Percentiles rank a stretch among this genome's conserved stretches.
phyloP scores from a whole-genome alignment of 441 rosid genomes.

The Capsella rubella region DNA sequence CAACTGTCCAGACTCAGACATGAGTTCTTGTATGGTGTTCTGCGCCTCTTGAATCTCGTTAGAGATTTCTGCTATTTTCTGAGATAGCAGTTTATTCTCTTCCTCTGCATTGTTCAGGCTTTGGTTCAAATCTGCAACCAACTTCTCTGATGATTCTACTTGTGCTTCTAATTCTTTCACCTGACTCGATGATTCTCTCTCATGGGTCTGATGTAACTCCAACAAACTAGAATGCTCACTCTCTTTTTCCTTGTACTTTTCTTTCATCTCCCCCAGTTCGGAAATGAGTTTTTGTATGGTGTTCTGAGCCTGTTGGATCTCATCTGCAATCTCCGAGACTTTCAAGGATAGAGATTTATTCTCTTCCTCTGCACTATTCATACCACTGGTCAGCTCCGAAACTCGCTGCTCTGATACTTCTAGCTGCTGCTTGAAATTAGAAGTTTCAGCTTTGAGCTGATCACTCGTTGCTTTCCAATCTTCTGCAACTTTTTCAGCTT shows the following conservation, averaged over 20 bases:
- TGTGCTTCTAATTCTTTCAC: conserved; percentile 60
- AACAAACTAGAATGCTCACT: conserved; percentile 41
- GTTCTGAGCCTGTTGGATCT: conserved; percentile 58
- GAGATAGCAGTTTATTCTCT: conserved; percentile 44
- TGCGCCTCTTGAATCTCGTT: conserved; percentile 58
- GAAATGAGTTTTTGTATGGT: conserved; percentile 50
- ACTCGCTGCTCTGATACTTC: conserved; percentile 65
- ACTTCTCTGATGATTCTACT: conserved; percentile 63
- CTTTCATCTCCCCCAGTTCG: conserved; percentile 57
- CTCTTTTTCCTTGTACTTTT: conserved; percentile 47
- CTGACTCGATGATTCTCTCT: conserved; percentile 59
- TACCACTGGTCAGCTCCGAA: conserved; percentile 53
- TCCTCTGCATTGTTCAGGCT: conserved; percentile 51
- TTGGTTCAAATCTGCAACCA: conserved; percentile 56
- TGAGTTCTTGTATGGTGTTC: conserved; percentile 56
- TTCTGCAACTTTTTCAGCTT: conserved; percentile 57
- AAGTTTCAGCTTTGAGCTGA: conserved; percentile 56
- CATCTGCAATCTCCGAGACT: conserved; percentile 40
- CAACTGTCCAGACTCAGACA: conserved; percentile 52
- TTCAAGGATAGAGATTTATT: conserved; percentile 53
- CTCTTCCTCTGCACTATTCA: conserved; percentile 44
- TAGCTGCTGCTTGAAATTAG: conserved; percentile 58
- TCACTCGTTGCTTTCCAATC: conserved; percentile 59
- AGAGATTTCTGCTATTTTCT: not conserved
- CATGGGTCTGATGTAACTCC: conserved; percentile 48